Conservation (phyloP, 257 asterid species). For the Ballota nigra region DNA sequence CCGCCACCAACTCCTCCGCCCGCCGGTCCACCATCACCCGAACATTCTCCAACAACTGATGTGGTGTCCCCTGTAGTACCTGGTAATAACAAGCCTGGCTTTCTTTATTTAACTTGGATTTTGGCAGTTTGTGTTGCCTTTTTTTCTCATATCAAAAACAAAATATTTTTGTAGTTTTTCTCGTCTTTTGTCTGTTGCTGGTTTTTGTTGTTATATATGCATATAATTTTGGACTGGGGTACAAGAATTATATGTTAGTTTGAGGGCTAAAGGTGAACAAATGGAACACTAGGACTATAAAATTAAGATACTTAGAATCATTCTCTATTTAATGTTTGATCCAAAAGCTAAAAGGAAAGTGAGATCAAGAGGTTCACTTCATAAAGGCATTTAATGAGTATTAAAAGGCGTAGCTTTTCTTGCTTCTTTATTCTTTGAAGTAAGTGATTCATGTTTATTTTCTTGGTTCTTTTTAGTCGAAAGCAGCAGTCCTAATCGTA, state of each 20-base stretch:
- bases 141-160: conserved; percentile 27
- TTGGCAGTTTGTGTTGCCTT: conserved; percentile 13
- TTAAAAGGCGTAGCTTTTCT: conserved; percentile 12
- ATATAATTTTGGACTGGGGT: conserved; percentile 30
- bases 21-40: conserved; percentile 29
- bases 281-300: conserved; percentile 19
- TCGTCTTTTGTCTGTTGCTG: conserved; percentile 52
- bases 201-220: conserved; percentile 44
- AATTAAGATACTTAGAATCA: conserved; percentile 30
- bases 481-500: conserved; percentile 4
- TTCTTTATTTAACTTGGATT: conserved; percentile 12
- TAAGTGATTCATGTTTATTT: conserved; percentile 13
- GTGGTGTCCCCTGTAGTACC: conserved; percentile 22
- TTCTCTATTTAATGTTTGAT: conserved; percentile 39
- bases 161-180: conserved; percentile 33
- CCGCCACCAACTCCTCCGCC: conserved; percentile 33
- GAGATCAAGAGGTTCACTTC: conserved; percentile 30
- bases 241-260: conserved; percentile 20
- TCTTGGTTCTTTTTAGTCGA: conserved; percentile 25
- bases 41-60: conserved; percentile 26
- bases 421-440: conserved; percentile 3
- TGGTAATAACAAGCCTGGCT: conserved; percentile 49
- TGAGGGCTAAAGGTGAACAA: neutral
- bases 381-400: conserved; percentile 20
- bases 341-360: conserved; percentile 25